Evolutionary conservation across 176 grass and related monocot genomes (phyloP).

Genomic region (Chrysopogon serrulatus): DNA sequence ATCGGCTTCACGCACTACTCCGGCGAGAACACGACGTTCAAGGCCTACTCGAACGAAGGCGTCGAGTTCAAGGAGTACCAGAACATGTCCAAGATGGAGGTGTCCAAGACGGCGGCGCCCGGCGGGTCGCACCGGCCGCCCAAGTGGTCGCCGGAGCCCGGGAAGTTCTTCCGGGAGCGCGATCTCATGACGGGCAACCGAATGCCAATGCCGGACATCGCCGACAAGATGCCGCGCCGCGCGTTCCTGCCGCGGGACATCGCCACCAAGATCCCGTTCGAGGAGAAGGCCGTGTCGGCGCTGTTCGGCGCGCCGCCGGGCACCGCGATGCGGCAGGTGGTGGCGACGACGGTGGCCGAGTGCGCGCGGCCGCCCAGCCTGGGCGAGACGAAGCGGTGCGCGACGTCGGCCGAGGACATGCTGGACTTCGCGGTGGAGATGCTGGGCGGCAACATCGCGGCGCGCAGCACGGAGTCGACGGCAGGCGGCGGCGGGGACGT

Average conservation of each 20-base stretch:
- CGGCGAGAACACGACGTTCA: slow-evolving; percentile 48
- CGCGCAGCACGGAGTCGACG: slow-evolving; percentile 38
- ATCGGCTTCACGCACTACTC: slow-evolving; percentile 47
- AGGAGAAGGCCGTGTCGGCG: slow-evolving; percentile 12
- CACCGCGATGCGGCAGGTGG: slow-evolving; percentile 40
- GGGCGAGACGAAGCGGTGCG: slow-evolving; percentile 56
- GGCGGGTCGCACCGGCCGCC: neutral
- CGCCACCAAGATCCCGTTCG: slow-evolving; percentile 41
- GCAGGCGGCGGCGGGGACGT: slow-evolving; percentile 31
- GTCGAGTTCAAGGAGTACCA: slow-evolving; percentile 59
- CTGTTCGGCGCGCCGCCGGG: slow-evolving; percentile 34
- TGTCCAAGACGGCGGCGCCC: neutral
- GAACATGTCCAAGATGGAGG: slow-evolving; percentile 46
- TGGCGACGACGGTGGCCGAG: slow-evolving; percentile 42
- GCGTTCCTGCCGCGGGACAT: slow-evolving; percentile 57
- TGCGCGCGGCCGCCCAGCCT: slow-evolving; percentile 41
- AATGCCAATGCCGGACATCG: slow-evolving; percentile 65
- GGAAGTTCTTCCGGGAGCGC: slow-evolving; percentile 60
- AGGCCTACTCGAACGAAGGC: slow-evolving; percentile 51
- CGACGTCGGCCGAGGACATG: slow-evolving; percentile 55
- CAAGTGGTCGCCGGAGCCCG: slow-evolving; percentile 41
- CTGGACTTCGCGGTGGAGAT: slow-evolving; percentile 71
- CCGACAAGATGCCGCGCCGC: slow-evolving; percentile 35
- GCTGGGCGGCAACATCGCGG: slow-evolving; percentile 30
- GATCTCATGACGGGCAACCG: slow-evolving; percentile 38